Evolutionary conservation across 805 yeast genomes (phyloP), one percentile per base, ranked within the genome.

Genomic region (Yarrowia sp.): DNA sequence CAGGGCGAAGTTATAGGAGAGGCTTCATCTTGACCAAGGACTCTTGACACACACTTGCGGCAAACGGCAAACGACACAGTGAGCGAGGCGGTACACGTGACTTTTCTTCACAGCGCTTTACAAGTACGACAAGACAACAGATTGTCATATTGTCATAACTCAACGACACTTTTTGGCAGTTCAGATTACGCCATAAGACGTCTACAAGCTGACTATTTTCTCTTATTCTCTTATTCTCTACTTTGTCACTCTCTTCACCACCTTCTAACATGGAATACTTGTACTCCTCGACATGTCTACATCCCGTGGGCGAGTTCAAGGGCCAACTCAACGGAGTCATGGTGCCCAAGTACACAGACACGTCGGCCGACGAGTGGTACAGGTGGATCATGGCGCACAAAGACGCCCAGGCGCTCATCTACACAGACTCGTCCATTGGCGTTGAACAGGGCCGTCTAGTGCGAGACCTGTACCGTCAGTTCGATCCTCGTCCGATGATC

Each of bases 241-340:
- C 47, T 5, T 15, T 8, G 15, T 10, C 47, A 7, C 47, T 13
- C 36, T 8, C 19, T 15, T 24, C 52, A 43, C 55, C 5, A 33
- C 20, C 3, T 40, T 8, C n/a, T 33, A 34, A 1, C 40, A 56
- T 58, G 55, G 19, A 61, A 44, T 61, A 38, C 24, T 38, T 61
- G 19, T 61, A 61, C 66, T 36, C 42, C 9, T 61, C 55, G 4
- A 34, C 43, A 30, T 61, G 66, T 17, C 66, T 61, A 6, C 55
- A 61, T 39, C 66, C 66, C 38, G 66, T 61, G 49, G 66, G 66
- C 8, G 53, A 46, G 38, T 61, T 34, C 66, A 61, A 46, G 38
- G 66, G 66, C 10, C 55, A 46, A 9, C 46, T 61, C 36, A 15
- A 15, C 46, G 66, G 66, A 9, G n/a, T 61, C 14, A 38, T 15